Evolutionary conservation across 305 asterid genomes (phyloP), one percentile per base, ranked within the genome.

Genomic region (Rubia peregrina): DNA sequence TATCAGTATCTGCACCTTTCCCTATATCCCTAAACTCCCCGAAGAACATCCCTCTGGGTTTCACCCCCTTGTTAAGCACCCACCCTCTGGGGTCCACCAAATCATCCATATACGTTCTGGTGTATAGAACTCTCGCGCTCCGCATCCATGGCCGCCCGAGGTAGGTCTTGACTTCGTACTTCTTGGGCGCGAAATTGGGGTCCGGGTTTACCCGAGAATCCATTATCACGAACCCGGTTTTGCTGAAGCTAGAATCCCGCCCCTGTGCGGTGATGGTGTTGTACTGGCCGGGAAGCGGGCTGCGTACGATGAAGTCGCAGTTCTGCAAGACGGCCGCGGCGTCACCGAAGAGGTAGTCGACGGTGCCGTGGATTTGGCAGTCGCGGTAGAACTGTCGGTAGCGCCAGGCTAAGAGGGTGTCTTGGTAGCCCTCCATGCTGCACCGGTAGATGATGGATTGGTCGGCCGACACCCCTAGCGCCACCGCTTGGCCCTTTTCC

Each of bases 191-290:
- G 6, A 88, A 75, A 7, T 82, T 88, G 0, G 44, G 36, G 36
- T 30, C 36, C 36, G 36, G 36, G 36, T 1, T 30, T 1, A 30
- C 36, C 36, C 36, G 36, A 30, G 36, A 30, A 30, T 30, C 36
- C 36, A 30, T 30, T 1, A 30, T 30, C 36, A 30, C 36, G 36
- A 9, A 0, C 11, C 89, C 55, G 36, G 95, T 86, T 61, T 85
- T 86, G 44, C 81, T 83, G n/a, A 81, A 79, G 0, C 83, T 79
- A 16, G 79, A 82, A 1, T 77, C 81, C 16, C 92, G 70, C 3
- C 89, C 94, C 17, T 87, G 90, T 1, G 96, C 96, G 0, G 96
- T 86, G 19, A 90, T 80, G 83, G 81, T 63, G 80, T 84, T 88
- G 22, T 83, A 43, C 16, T 85, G 92, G 68, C 77, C 82, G 3